phyloP scores from a whole-genome alignment of 148 eudicot genomes.

The Fallopia convolvulus region DNA sequence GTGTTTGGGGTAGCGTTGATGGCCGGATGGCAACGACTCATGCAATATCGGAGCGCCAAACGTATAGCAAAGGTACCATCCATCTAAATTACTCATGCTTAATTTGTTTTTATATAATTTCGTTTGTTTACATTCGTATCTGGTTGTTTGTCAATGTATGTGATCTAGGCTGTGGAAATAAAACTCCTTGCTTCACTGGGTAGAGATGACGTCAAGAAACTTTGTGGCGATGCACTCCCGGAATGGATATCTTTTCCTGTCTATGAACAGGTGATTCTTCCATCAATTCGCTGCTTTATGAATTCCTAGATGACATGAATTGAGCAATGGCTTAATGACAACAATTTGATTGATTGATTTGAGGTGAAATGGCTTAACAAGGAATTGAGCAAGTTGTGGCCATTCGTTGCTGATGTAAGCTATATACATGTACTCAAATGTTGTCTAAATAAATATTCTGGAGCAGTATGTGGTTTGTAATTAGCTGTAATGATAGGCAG shows the following conservation, averaged over 20 bases:
- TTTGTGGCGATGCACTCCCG: constrained; percentile 83
- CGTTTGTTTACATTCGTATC: no score
- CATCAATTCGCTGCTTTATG: background rate
- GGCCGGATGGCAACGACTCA: constrained; percentile 90
- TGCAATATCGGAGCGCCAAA: constrained; percentile 59
- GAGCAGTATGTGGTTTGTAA: background rate
- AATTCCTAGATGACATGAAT: no score
- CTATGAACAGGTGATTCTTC: constrained; percentile 64
- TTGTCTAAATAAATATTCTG: no score
- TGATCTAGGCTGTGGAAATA: constrained; percentile 69
- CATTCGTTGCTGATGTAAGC: constrained; percentile 90
- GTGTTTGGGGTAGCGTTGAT: constrained; percentile 63
- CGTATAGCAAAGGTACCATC: constrained; percentile 57
- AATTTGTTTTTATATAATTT: background rate
- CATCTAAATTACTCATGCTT: background rate
- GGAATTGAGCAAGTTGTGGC: constrained; percentile 81
- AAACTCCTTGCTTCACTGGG: constrained; percentile 77
- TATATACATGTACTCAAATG: no score
- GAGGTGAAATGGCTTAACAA: constrained; percentile 96
- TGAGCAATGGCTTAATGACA: no score
- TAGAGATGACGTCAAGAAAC: constrained; percentile 86
- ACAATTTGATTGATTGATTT: background rate
- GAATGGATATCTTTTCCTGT: constrained; percentile 95
- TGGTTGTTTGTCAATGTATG: background rate
- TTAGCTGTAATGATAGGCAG: constrained; percentile 49